Evolutionary conservation across 208 protist genomes (phyloP), one percentile per base, ranked within the genome.

Genomic region (Naegleria lovaniensis): DNA sequence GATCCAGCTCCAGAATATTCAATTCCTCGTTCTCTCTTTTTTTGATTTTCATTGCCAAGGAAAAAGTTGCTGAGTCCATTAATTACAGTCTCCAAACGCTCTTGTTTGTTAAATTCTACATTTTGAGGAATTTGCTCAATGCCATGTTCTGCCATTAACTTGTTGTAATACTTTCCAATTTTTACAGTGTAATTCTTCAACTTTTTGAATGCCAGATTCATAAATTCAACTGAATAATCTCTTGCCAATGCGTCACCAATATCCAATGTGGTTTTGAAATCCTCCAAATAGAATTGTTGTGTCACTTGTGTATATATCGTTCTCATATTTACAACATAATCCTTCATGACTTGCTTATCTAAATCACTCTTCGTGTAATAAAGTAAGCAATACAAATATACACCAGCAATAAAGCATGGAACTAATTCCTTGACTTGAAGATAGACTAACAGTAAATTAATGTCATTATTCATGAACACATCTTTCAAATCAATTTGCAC

Each of bases 401-500:
- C 29, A 36, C 67, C 67, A 36, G 67, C 67, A 25, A 79, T 79
- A 36, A 79, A 79, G 36, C 29, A 36, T 79, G 67, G 67, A 36
- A 79, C 16, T 6, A 79, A 33, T 79, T 79, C 67, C 67, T 79
- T 79, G 9, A 79, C 67, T 33, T 79, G 25, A 11, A 79, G n/a
- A 79, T 79, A 79, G 29, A 36, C 19, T 1, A 79, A 79, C 2
- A 79, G 7, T 0, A 13, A 36, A 36, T 79, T 36, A 33, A 79
- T 36, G 7, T 79, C 67, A 33, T 79, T 79, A 13, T 7, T 79
- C 19, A 79, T 25, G 29, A 79, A 79, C 19, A 79, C 29, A 25
- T 79, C 67, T 79, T 79, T 79, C 29, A 79, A 79, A 79, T 79
- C n/a, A 79, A 79, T 79, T 79, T 79, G 67, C 7, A 79, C 29